phyloP scores from a whole-genome alignment of 1,139 yeast species.

The Yamadazyma songkhlaensis region DNA sequence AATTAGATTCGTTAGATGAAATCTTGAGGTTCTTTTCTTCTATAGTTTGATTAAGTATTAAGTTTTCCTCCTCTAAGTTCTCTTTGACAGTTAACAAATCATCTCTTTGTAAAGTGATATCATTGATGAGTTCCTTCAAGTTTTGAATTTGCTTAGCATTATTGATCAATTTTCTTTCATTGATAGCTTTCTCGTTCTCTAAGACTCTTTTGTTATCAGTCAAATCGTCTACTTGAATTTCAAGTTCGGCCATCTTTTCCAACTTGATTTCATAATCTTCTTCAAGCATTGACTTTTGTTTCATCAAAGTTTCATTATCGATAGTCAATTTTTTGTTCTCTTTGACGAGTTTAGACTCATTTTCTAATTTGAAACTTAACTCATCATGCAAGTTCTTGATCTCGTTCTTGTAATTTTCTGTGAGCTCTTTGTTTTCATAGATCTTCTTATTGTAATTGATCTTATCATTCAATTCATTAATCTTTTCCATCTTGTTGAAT shows the following conservation, averaged over 20 bases:
- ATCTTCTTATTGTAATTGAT: conserved; percentile 51
- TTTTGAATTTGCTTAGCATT: conserved; percentile 50
- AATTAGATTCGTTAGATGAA: conserved; percentile 28
- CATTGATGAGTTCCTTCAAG: conserved; percentile 51
- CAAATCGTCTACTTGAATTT: conserved; percentile 40
- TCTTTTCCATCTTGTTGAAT: conserved; percentile 46
- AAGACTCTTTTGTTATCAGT: conserved; percentile 47
- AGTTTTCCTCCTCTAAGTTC: conserved; percentile 44
- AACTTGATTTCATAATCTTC: conserved; percentile 49
- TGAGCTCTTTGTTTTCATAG: conserved; percentile 39
- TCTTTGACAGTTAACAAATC: conserved; percentile 46
- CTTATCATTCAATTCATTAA: conserved; percentile 47
- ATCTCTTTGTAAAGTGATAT: conserved; percentile 50
- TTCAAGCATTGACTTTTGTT: conserved; percentile 49
- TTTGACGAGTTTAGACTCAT: conserved; percentile 64
- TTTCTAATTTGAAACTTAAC: conserved; percentile 53
- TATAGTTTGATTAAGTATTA: conserved; percentile 40
- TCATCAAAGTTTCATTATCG: conserved; percentile 55
- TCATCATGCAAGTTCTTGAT: conserved; percentile 58
- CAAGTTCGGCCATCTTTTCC: conserved; percentile 51
- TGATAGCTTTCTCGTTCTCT: conserved; percentile 41
- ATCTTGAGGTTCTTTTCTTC: conserved; percentile 41
- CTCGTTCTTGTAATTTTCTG: conserved; percentile 53
- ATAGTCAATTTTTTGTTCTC: conserved; percentile 60
- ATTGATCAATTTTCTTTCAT: conserved; percentile 46